phyloP scores from a whole-genome alignment of 1,139 yeast genomes.

The Debaryomyces nepalensis region DNA sequence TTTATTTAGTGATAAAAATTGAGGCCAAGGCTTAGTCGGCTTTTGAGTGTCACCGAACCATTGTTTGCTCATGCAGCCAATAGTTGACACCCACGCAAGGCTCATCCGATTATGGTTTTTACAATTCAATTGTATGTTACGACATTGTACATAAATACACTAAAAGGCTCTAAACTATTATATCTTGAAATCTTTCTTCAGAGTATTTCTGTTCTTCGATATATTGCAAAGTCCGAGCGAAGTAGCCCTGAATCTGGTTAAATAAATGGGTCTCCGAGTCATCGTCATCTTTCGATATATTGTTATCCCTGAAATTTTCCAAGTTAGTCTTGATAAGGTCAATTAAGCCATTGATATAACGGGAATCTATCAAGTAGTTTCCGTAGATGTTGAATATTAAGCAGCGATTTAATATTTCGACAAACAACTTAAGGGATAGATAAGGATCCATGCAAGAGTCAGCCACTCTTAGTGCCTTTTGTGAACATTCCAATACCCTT shows the following conservation, averaged over 20 bases:
- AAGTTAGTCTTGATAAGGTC: constrained; percentile 82
- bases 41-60: not conserved
- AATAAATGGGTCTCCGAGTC: constrained; percentile 43
- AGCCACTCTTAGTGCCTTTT: constrained; percentile 80
- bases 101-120: too few species aligned
- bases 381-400: constrained; percentile 86
- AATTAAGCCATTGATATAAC: constrained; percentile 83
- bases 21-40: constrained; percentile 8
- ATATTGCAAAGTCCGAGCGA: constrained; percentile 69
- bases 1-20: constrained; percentile 1
- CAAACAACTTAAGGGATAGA: constrained; percentile 78
- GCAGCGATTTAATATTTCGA: constrained; percentile 87
- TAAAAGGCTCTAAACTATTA: constrained; percentile 22
- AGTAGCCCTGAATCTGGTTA: constrained; percentile 41
- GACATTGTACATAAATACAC: not conserved
- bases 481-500: constrained; percentile 52
- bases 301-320: constrained; percentile 51
- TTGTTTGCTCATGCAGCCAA: not conserved
- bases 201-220: constrained; percentile 67
- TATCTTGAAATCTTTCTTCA: constrained; percentile 62
- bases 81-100: not conserved
- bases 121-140: not conserved
- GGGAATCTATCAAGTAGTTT: constrained; percentile 67
- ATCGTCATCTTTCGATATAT: constrained; percentile 31
- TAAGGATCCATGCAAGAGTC: constrained; percentile 91